Evolutionary conservation across 805 yeast species (phyloP), one percentile per base, ranked within the genome.

Genomic region (Tetrapisispora arboricola): DNA sequence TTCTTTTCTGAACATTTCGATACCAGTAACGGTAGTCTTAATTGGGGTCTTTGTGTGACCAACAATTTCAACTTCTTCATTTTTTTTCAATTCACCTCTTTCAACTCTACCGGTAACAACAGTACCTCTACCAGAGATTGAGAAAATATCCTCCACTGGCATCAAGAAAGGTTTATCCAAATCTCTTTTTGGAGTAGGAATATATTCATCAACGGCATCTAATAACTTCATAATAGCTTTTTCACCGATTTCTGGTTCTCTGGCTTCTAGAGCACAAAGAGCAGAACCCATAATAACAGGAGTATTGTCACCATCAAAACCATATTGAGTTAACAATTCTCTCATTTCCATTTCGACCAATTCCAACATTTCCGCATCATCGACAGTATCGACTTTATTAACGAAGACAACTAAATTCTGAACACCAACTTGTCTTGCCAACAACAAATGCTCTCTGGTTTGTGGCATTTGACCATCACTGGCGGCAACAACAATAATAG

Each of bases 341-440:
- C 98, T 84, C 98, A 92, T 92, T 75, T 92, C 98, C 98, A 92
- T 92, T 74, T 92, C 98, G 52, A 92, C 98, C 58, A 92, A 80
- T 75, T 92, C 98, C 66, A 92, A 76, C 96, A 90, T 92, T 75
- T 92, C 98, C 51, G 95, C 94, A 66, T 92, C 98, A 63, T 92
- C 96, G 62, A 92, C 78, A 55, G 95, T 84, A 67, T 92, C 98
- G 57, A 92, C 92, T 75, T 92, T 92, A 84, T 92, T 92, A 46
- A 92, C 97, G 57, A 84, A 92, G 40, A 92, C 98, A 66, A 92
- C 96, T 62, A 92, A 77, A 70, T 87, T 78, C 72, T 90, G 94
- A 53, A 92, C 95, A 77, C 98, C 98, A 64, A 92, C 97, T 74
- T 92, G 98, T 75, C 97, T 86, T 50, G 98, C 98, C 61, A 92